Evolutionary conservation across 2,329 filamentous ascomycete species (phyloP).

Genomic region (Trichophyton benhamiae): DNA sequence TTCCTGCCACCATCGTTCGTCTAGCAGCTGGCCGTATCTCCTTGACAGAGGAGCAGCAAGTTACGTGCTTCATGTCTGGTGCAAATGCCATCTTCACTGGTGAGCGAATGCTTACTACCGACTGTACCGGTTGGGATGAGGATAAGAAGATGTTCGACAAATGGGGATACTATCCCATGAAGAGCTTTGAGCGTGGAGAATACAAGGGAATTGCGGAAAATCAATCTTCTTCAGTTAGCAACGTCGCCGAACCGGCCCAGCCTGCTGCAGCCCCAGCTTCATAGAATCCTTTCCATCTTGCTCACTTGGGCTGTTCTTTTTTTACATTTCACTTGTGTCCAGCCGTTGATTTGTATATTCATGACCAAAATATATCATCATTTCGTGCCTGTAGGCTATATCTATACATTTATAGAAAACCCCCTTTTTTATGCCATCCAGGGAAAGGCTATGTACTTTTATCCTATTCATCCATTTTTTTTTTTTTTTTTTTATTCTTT

Average conservation of each 20-base stretch:
- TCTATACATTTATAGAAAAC: not conserved
- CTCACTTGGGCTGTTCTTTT: not conserved
- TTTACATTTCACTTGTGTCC: not conserved
- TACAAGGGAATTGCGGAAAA: constrained; percentile 6
- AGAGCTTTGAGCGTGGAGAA: constrained; percentile 37
- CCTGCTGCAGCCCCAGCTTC: not conserved
- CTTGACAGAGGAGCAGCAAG: constrained; percentile 79
- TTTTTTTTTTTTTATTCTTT: not conserved
- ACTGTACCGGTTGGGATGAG: constrained; percentile 83
- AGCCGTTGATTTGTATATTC: not conserved
- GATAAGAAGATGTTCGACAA: constrained; percentile 70
- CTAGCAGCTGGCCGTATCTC: constrained; percentile 74
- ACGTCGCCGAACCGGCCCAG: not conserved
- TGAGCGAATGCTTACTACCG: constrained; percentile 90
- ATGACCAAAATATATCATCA: not conserved
- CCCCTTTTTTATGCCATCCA: not conserved
- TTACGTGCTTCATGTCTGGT: constrained; percentile 77
- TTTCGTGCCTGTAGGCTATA: not conserved
- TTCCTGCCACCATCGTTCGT: constrained; percentile 76
- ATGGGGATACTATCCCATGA: constrained; percentile 74
- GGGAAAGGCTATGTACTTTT: not conserved
- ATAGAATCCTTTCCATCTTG: not conserved
- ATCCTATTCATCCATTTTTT: not conserved
- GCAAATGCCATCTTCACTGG: constrained; percentile 93
- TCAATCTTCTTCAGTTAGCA: not conserved